Base-by-base conservation (phyloP, 129 eudicot genomes). In the Pulicaria dysenterica region DNA sequence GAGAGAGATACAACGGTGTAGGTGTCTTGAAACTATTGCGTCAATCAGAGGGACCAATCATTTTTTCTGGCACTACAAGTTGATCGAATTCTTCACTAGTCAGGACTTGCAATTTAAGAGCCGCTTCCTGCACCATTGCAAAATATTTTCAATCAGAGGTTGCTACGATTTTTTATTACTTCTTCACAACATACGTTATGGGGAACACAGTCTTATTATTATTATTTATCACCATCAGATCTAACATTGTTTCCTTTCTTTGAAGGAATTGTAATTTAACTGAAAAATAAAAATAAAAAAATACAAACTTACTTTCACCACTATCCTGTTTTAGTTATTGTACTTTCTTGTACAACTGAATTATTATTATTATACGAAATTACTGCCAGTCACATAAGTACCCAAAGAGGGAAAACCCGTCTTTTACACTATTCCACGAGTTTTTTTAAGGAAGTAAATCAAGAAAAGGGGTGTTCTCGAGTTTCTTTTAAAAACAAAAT, bases 31-130 rank as follows among this genome's bases (percentile, higher is more conserved):
- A 12, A 8, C 43, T 4, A 36, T 56, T 44, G 48, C 16, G 17
- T 88, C 62, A 91, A 56, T 80, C 96, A 7, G 93, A 58, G 51
- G 97, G 97, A 61, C 97, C 99, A 44, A 94, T 90, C 99, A 94
- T 94, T 63, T 90, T 90, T 76, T 90, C 96, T 3, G 99, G 99
- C 49, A 90, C 91, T 53, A 94, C 97, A 58, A 90, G 89, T 14
- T 74, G 59, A 56, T 94, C 97, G 34, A 94, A 94, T 65, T 94
- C 99, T 85, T 90, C 97, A 54, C 84, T 74, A 39, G 78, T 90
- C 13, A 94, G 85, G 60, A 88, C 96, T 62, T 83, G 85, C 16
- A 94, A 88, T 76, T 83, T 80, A 58, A 94, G 57, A 24, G 97
- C 96, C 80, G 97, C 91, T 69, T 90, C 96, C 99, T 94, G 99